Conservation (phyloP, 768 basidiomycete species). For the Podaxis sp. region DNA sequence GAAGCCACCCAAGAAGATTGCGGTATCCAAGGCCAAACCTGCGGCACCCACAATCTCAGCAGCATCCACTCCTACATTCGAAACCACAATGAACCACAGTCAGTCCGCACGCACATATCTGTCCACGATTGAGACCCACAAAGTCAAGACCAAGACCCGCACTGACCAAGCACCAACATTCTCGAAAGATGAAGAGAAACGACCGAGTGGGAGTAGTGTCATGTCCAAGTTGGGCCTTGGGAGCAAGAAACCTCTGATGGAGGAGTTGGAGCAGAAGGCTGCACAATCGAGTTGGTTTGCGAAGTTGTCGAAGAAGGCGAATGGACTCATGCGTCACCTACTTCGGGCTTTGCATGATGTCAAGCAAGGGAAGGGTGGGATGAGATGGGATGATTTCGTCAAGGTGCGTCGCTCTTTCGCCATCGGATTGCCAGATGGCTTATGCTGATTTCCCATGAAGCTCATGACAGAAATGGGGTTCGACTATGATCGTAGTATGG, state of each 20-base stretch:
- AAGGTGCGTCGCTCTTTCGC: conserved; percentile 42
- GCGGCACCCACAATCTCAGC: conserved; percentile 31
- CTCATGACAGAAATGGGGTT: conserved; percentile 82
- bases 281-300: conserved; percentile 56
- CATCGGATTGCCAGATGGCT: not conserved
- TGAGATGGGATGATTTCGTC: conserved; percentile 82
- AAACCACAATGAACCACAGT: conserved; percentile 45
- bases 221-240: conserved; percentile 46
- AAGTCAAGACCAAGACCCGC: conserved; percentile 71
- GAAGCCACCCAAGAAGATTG: conserved; percentile 19
- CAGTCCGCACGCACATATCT: conserved; percentile 75
- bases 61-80: conserved; percentile 34
- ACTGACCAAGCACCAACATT: conserved; percentile 55
- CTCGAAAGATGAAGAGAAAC: conserved; percentile 38
- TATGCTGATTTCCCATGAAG: conserved; percentile 30
- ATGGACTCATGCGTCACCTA: conserved; percentile 61
- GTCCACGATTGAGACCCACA: conserved; percentile 43
- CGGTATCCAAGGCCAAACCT: conserved; percentile 16
- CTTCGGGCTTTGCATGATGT: conserved; percentile 55
- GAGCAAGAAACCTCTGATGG: conserved; percentile 27
- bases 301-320: conserved; percentile 58
- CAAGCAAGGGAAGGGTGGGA: conserved; percentile 48
- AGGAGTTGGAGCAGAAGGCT: conserved; percentile 36
- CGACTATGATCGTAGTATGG: conserved; percentile 66
- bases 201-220: conserved; percentile 37